Base-by-base conservation (phyloP, 139 green algal genomes). In the Chlamydomonas sp. region DNA sequence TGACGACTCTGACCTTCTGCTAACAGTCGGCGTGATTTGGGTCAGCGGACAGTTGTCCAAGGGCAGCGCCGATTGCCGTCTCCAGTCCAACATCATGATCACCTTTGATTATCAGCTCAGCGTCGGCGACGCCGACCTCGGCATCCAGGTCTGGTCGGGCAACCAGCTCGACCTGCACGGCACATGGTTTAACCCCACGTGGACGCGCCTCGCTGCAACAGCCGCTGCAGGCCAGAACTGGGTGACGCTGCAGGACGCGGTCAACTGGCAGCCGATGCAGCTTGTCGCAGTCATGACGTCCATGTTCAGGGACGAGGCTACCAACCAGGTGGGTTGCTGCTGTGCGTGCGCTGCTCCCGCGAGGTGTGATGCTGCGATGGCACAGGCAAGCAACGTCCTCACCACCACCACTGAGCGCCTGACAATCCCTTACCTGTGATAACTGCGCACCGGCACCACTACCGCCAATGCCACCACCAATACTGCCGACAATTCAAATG, bases 111-210 rank as follows among this genome's bases (percentile, higher is more conserved):
- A 28, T 0, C 20, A 36, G 33, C 26, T 50, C 20, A 36, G 49
- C 20, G 48, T 71, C 36, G 34, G 30, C 39, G 39, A n/a, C 13
- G 39, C n/a, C n/a, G n/a, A 48, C 10, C 13, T 49, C 2, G 34
- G 60, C 31, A 67, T 70, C 35, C 47, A 67, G 58, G 74, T 80
- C 48, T 37, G 54, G 5, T 13, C 54, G 5, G 36, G 36, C 1
- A 70, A 70, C 6, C 59, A 70, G 49, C 65, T 86, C 24, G 79
- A 88, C 54, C 67, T 86, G 43, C 82, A 88, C 37, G 82, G 82
- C 20, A 54, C 62, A 13, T 22, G 54, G 22, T 86, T 67, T 70
- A 58, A 33, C 13, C 82, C 82, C 50, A 88, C 82, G 8, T 88
- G 82, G 82, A 86, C 82, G 0, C 74, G 82, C 22, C 74, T 88